Evolutionary conservation across 495 filamentous ascomycete genomes (phyloP).

Genomic region (Staphylotrichum tortipilum): DNA sequence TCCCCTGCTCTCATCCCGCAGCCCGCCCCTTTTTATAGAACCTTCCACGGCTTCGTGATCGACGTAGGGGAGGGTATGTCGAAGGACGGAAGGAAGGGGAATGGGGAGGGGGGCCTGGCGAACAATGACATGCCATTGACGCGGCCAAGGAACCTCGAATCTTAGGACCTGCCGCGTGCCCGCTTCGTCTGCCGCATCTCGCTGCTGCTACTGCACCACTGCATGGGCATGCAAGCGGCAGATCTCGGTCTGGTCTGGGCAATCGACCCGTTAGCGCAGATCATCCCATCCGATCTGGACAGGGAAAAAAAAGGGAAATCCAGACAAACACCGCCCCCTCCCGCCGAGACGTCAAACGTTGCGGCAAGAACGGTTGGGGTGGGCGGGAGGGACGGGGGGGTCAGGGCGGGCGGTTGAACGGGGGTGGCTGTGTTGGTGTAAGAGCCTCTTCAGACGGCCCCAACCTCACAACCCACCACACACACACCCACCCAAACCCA

Average conservation of each 20-base stretch:
- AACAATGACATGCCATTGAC: not conserved
- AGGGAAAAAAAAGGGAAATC: too few relatives aligned
- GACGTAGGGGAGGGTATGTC: too few relatives aligned
- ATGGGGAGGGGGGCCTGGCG: too few relatives aligned
- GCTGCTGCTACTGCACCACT: too few relatives aligned
- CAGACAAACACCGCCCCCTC: not conserved
- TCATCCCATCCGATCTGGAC: slow-evolving; percentile 4
- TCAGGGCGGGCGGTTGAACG: not conserved
- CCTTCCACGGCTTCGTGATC: not conserved
- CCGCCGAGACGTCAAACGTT: not conserved
- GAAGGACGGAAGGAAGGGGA: too few relatives aligned
- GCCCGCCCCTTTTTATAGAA: not conserved
- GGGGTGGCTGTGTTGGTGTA: slow-evolving; percentile 6
- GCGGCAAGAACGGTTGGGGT: too few relatives aligned
- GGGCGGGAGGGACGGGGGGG: too few relatives aligned
- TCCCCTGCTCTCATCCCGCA: not conserved
- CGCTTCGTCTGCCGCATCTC: too few relatives aligned
- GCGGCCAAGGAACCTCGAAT: too few relatives aligned
- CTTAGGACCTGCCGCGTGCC: too few relatives aligned
- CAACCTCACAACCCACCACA: too few relatives aligned
- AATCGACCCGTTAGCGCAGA: slow-evolving; percentile 1
- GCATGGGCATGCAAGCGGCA: not conserved
- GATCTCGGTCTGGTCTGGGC: slow-evolving; percentile 3
- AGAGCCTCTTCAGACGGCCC: not conserved
- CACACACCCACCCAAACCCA: too few relatives aligned